These are phyloP conservation scores for Eucalyptus dawsonii DNA, from an alignment of 345 rosid species.

Conservation along the genomic window DNA sequence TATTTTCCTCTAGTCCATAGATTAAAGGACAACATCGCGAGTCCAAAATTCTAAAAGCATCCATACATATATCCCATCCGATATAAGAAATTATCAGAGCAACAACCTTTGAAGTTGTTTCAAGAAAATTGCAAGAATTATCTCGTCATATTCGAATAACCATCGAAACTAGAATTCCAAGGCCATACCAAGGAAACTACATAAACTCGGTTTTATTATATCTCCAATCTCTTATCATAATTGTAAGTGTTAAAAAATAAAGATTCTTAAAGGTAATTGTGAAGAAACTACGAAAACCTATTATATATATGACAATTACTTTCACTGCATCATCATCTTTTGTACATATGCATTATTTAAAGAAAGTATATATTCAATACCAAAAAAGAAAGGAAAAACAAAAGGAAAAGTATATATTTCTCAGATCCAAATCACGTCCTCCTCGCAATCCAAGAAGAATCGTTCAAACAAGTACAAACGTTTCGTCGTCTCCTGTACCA, in stretches of 20 bases:
- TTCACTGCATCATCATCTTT: neutral
- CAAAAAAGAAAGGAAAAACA: neutral
- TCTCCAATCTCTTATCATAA: neutral
- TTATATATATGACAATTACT: neutral
- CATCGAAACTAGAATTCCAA: neutral
- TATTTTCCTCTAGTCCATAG: neutral
- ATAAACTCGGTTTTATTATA: neutral
- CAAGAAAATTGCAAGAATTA: neutral
- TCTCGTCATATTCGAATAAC: neutral
- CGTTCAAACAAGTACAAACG: neutral
- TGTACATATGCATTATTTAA: neutral
- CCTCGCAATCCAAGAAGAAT: neutral
- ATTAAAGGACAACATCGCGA: neutral
- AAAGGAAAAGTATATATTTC: neutral
- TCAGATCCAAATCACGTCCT: neutral
- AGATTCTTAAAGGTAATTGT: neutral
- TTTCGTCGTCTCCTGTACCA: neutral
- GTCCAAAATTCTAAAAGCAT: neutral
- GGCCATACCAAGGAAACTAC: neutral
- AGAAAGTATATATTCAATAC: neutral
- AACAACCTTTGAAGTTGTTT: neutral
- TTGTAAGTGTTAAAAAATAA: neutral
- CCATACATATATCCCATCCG: neutral
- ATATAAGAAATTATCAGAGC: neutral
- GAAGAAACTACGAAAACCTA: neutral